Conservation (phyloP, 2,329 filamentous ascomycete genomes). For the Monosporascus sp. region DNA sequence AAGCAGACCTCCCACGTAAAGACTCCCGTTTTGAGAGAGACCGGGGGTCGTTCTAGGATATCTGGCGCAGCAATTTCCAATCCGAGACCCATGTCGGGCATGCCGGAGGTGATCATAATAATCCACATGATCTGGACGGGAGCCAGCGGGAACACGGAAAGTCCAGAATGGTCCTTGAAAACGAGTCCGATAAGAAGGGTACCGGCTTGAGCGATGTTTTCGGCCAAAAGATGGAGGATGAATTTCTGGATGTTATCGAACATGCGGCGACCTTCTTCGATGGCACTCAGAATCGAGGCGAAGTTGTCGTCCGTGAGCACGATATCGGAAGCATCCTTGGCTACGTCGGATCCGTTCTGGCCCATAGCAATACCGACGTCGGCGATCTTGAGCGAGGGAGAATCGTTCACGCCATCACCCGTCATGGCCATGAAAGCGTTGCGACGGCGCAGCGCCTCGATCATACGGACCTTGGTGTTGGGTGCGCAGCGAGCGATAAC, state of each 20-base stretch:
- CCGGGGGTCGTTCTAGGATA: constrained; percentile 63
- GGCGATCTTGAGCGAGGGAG: constrained; percentile 54
- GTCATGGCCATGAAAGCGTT: constrained; percentile 57
- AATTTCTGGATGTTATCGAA: constrained; percentile 65
- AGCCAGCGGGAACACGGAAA: constrained; percentile 68
- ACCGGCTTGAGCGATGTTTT: constrained; percentile 67
- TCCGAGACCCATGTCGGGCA: constrained; percentile 73
- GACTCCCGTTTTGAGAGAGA: constrained; percentile 54
- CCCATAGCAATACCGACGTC: constrained; percentile 67
- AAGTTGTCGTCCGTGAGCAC: constrained; percentile 63
- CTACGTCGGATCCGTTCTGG: constrained; percentile 53
- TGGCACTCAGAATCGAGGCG: constrained; percentile 57
- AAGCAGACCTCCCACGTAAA: constrained; percentile 61
- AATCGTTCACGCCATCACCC: constrained; percentile 61
- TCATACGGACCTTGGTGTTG: constrained; percentile 64
- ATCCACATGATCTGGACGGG: constrained; percentile 79
- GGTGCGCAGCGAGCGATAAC: constrained; percentile 61
- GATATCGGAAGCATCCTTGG: constrained; percentile 33
- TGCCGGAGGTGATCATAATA: constrained; percentile 71
- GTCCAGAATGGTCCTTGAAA: constrained; percentile 59
- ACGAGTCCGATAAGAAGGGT: constrained; percentile 65
- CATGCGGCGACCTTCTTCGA: constrained; percentile 58
- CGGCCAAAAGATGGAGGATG: constrained; percentile 61
- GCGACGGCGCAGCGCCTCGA: constrained; percentile 58
- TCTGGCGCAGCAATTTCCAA: constrained; percentile 66